phyloP scores from a whole-genome alignment of 768 basidiomycete genomes.

The Panus rudis region DNA sequence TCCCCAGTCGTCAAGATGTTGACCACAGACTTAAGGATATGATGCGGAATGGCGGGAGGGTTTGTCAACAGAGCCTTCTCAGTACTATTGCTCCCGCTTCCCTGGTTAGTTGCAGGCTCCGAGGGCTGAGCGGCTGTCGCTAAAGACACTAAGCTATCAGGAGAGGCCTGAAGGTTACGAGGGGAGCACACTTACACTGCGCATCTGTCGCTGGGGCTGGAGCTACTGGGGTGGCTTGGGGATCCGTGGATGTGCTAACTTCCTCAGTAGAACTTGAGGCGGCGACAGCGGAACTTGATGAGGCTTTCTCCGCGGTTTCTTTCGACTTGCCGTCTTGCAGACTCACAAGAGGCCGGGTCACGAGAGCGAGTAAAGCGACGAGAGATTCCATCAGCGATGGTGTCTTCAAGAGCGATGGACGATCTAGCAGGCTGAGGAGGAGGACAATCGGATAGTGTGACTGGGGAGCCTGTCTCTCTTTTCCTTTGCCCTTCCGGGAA shows the following conservation, averaged over 20 bases:
- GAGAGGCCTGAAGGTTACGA: too few relatives aligned
- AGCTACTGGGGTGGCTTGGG: not conserved
- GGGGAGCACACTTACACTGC: too few relatives aligned
- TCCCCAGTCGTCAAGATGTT: conserved; percentile 97
- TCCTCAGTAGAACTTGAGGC: not conserved
- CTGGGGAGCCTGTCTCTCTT: conserved; percentile 77
- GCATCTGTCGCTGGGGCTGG: not conserved
- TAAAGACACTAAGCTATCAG: too few relatives aligned
- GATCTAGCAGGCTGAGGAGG: conserved; percentile 80
- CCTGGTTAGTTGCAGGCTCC: conserved; percentile 16
- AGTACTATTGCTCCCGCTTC: conserved; percentile 9
- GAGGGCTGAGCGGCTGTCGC: conserved; percentile 7
- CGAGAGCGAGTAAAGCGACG: conserved; percentile 77
- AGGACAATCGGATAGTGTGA: conserved; percentile 90
- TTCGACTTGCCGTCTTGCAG: conserved; percentile 46
- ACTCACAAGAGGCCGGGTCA: conserved; percentile 75
- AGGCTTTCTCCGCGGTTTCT: too few relatives aligned
- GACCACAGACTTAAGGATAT: conserved; percentile 84
- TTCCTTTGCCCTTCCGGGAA: conserved; percentile 90
- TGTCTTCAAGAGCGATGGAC: conserved; percentile 77
- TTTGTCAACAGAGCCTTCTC: conserved; percentile 52
- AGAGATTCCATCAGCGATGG: conserved; percentile 91
- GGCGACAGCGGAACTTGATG: conserved; percentile 1
- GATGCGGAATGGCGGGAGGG: conserved; percentile 79
- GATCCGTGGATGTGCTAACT: too few relatives aligned